Conservation (phyloP, 371 early-diverging fungal species). For the Phascolomyces articulosus region DNA sequence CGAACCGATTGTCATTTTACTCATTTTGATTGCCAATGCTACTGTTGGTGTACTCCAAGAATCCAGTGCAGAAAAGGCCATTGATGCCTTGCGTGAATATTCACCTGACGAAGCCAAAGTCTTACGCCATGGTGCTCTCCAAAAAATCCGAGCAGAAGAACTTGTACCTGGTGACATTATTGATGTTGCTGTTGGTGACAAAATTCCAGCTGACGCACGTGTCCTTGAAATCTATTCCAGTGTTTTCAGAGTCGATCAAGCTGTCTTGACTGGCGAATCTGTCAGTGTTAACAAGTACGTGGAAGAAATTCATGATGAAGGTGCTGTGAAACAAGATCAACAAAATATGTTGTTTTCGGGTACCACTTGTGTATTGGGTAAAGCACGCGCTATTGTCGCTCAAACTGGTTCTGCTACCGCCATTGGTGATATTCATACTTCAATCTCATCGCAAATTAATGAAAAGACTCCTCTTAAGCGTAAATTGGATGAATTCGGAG, state of each 20-base stretch:
- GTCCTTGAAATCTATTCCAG: conserved; percentile 77
- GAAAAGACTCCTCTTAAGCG: conserved; percentile 95
- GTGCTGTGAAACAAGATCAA: conserved; percentile 95
- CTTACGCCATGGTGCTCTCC: conserved; percentile 62
- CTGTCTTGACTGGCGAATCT: conserved; percentile 97
- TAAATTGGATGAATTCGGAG: conserved; percentile 97
- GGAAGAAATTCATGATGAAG: conserved; percentile 59
- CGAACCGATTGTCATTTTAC: conserved; percentile 94
- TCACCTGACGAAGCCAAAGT: conserved; percentile 95
- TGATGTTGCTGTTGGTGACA: conserved; percentile 89
- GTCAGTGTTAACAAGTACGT: conserved; percentile 86
- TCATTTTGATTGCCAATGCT: conserved; percentile 97
- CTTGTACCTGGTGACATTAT: conserved; percentile 98
- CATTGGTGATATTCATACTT: conserved; percentile 92
- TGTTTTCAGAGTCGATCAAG: conserved; percentile 92
- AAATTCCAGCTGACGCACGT: conserved; percentile 95
- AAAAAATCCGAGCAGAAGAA: conserved; percentile 76
- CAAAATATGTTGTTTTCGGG: conserved; percentile 95
- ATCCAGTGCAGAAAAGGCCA: conserved; percentile 94
- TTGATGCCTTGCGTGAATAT: conserved; percentile 94
- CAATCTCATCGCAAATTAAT: conserved; percentile 81
- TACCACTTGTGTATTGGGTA: conserved; percentile 94
- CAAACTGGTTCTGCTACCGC: conserved; percentile 87
- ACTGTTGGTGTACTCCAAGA: conserved; percentile 97
- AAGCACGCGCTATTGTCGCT: conserved; percentile 87